These are phyloP conservation scores for Epithemia pelagica DNA, from an alignment of 108 stramenopile species.

Conservation along the genomic window DNA sequence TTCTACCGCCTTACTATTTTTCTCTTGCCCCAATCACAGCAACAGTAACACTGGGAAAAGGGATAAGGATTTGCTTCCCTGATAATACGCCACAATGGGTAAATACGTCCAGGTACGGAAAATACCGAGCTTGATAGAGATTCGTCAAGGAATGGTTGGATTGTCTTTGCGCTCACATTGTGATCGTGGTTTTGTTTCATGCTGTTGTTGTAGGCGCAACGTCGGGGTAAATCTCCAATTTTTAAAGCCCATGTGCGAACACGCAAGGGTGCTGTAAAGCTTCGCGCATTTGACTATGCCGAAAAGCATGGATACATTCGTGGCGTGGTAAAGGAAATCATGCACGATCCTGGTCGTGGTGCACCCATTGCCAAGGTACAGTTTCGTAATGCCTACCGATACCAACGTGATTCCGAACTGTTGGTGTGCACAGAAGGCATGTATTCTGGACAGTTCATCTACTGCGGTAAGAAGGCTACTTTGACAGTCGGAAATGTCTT, in stretches of 20 bases:
- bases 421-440: conserved; percentile 97
- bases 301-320: conserved; percentile 98
- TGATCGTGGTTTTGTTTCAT: no score
- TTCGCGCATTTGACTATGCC: conserved; percentile 93
- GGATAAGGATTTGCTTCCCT: no score
- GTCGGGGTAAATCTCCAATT: conserved; percentile 96
- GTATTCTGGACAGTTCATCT: conserved; percentile 99
- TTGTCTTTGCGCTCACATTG: no score
- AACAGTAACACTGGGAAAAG: no score
- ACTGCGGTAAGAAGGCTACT: conserved; percentile 98
- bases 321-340: conserved; percentile 97
- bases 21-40: no score
- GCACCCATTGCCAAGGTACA: conserved; percentile 97
- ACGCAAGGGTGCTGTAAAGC: conserved; percentile 98
- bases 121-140: neutral
- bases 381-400: conserved; percentile 97
- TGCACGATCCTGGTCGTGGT: conserved; percentile 98
- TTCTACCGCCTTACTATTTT: no score
- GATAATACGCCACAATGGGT: conserved; percentile 54
- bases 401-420: conserved; percentile 91
- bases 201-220: conserved; percentile 57
- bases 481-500: conserved; percentile 95
- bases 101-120: conserved; percentile 90
- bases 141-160: neutral
- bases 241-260: conserved; percentile 95